phyloP scores from a whole-genome alignment of 179 eudicot species.

The Gypsophila paniculata region DNA sequence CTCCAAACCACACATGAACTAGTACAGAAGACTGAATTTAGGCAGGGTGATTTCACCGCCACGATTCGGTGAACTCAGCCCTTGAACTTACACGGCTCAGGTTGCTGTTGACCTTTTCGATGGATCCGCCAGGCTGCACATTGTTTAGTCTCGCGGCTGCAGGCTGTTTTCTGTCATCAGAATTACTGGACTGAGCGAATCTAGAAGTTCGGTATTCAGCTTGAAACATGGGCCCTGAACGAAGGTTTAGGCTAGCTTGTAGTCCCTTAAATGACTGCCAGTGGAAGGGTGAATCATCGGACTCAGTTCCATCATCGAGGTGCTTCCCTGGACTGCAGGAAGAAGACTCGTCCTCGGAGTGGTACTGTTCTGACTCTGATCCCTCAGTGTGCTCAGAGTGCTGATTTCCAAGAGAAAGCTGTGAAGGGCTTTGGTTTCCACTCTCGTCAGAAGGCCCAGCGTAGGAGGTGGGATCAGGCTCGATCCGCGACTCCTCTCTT shows the following conservation, averaged over 20 bases:
- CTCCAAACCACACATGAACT: conserved; percentile 18
- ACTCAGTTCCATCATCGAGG: conserved; percentile 36
- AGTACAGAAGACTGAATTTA: not conserved
- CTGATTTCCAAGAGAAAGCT: conserved; percentile 27
- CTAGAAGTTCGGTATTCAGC: conserved; percentile 12
- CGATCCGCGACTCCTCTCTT: conserved; percentile 34
- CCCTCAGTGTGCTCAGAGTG: conserved; percentile 26
- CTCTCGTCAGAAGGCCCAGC: conserved; percentile 42
- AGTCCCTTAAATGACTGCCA: conserved; percentile 38
- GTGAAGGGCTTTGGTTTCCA: conserved; percentile 44
- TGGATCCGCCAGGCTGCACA: conserved; percentile 19
- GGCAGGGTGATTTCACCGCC: conserved; percentile 30
- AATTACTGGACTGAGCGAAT: conserved; percentile 38
- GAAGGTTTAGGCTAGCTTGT: conserved; percentile 21
- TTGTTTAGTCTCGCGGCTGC: not conserved
- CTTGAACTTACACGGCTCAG: conserved; percentile 36
- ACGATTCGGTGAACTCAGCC: conserved; percentile 37
- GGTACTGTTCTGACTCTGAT: conserved; percentile 23
- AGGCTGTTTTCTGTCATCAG: conserved; percentile 20
- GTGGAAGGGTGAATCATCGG: conserved; percentile 44
- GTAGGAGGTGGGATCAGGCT: conserved; percentile 30
- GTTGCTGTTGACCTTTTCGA: conserved; percentile 32
- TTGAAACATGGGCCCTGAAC: conserved; percentile 25
- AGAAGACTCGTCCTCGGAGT: conserved; percentile 25
- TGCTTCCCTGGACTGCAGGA: conserved; percentile 32